Conservation (phyloP, 768 basidiomycete genomes). For the Tulasnella sp. region DNA sequence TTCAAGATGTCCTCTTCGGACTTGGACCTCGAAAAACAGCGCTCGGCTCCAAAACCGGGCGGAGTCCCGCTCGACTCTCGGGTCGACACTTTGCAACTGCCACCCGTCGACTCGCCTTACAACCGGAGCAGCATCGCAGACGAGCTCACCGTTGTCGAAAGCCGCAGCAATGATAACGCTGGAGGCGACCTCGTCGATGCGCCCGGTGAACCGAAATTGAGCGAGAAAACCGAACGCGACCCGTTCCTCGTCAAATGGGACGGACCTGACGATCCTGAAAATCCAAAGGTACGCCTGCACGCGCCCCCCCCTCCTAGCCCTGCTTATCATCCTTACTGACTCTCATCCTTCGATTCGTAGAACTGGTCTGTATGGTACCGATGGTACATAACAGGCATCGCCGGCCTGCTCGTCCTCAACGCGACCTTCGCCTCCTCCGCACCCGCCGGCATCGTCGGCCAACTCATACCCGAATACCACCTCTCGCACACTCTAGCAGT, state of each 20-base stretch:
- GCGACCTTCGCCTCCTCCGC: conserved; percentile 30
- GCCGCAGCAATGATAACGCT: background rate
- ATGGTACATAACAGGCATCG: conserved; percentile 26
- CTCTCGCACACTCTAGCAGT: conserved; percentile 19
- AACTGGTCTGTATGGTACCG: conserved; percentile 23
- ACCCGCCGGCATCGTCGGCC: conserved; percentile 27
- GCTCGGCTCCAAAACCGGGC: background rate
- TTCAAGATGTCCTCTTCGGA: background rate
- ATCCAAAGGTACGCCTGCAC: conserved; percentile 22
- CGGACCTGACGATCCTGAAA: conserved; percentile 28
- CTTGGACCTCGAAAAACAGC: background rate
- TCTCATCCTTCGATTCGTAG: conserved; percentile 31
- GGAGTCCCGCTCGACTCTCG: background rate
- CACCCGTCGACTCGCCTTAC: background rate
- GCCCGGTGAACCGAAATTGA: conserved; percentile 19
- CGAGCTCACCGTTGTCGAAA: conserved; percentile 20
- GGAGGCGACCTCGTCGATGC: conserved; percentile 8
- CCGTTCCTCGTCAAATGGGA: conserved; percentile 28
- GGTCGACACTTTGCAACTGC: background rate
- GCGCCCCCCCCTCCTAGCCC: no score
- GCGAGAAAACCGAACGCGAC: background rate
- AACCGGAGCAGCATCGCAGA: conserved; percentile 16
- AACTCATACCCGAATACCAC: conserved; percentile 25
- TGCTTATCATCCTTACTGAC: background rate
- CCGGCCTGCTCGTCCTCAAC: conserved; percentile 28